Evolutionary conservation across 192 early-diverging fungal genomes (phyloP).

Genomic region (Chytriomyces confervae): DNA sequence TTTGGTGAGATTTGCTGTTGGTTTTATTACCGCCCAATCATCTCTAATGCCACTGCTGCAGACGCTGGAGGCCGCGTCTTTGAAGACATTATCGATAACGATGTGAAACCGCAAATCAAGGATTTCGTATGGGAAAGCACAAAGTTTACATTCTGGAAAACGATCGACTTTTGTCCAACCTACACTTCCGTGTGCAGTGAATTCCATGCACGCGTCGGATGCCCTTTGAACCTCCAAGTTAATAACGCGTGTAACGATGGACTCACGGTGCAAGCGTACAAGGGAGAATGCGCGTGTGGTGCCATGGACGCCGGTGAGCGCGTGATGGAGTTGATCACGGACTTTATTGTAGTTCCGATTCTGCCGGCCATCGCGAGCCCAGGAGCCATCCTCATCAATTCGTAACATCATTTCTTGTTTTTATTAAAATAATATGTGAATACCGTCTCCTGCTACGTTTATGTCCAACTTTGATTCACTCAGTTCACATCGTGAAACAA

Average conservation of each 20-base stretch:
- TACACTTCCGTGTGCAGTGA: conserved; percentile 9
- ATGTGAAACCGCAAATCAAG: conserved; percentile 8
- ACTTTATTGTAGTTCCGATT: conserved; percentile 5
- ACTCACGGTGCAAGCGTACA: not conserved
- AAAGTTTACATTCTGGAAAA: conserved; percentile 5
- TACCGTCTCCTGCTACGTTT: too few species aligned
- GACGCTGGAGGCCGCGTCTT: not conserved
- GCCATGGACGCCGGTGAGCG: conserved; percentile 14
- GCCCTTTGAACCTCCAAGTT: conserved; percentile 3
- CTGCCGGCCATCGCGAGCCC: not conserved
- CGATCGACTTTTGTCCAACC: conserved; percentile 7
- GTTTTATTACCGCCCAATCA: not conserved
- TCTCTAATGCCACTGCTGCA: not conserved
- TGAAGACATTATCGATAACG: conserved; percentile 16
- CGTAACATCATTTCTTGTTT: too few species aligned
- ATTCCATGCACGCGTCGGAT: not conserved
- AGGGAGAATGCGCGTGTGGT: conserved; percentile 8
- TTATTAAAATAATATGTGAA: too few species aligned
- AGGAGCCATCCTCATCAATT: conserved; percentile 3
- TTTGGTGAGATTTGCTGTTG: conserved; percentile 3
- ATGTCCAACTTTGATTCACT: too few species aligned
- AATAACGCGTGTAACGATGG: conserved; percentile 6
- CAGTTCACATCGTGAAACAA: not conserved
- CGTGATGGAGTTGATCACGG: conserved; percentile 5
- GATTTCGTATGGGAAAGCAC: not conserved